Percentiles rank a stretch among this genome's conserved stretches.
Conservation (phyloP, 2,329 filamentous ascomycete genomes). For the Fusarium odoratissimum region DNA sequence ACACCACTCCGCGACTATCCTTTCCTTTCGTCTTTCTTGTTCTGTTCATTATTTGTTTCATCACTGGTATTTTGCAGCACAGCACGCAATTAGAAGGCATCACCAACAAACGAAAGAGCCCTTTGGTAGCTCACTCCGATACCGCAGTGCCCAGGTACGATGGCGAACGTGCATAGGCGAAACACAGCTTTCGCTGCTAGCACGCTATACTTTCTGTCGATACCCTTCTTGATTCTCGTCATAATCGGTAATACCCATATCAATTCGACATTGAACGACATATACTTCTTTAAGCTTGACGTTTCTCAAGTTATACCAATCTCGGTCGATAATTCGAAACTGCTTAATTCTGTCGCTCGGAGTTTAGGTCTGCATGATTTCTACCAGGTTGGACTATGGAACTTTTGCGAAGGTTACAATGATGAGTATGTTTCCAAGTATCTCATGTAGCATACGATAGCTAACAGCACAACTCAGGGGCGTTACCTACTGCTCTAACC, state of each 20-base stretch:
- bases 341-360: slow-evolving; percentile 89
- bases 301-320: slow-evolving; percentile 83
- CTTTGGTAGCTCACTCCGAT: slow-evolving; percentile 10
- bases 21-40: slow-evolving; percentile 1
- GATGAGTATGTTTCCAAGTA: slow-evolving; percentile 59
- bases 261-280: slow-evolving; percentile 70
- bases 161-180: slow-evolving; percentile 54
- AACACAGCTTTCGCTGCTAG: slow-evolving; percentile 74
- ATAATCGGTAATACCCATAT: slow-evolving; percentile 80
- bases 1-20: not conserved
- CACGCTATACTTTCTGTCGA: slow-evolving; percentile 77
- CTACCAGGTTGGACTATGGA: slow-evolving; percentile 93
- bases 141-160: slow-evolving; percentile 8
- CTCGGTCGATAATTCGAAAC: slow-evolving; percentile 74
- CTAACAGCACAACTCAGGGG: slow-evolving; percentile 65
- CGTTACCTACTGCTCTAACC: slow-evolving; percentile 79
- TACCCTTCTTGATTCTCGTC: slow-evolving; percentile 83
- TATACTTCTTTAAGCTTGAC: slow-evolving; percentile 88
- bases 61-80: not conserved
- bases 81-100: slow-evolving; percentile 10
- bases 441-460: not conserved
- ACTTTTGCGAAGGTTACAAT: slow-evolving; percentile 88
- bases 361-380: slow-evolving; percentile 92
- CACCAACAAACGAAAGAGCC: slow-evolving; percentile 21
- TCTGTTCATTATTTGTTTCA: slow-evolving; percentile 10